A percentile compares a stretch with the other conserved stretches of the same genome.
These are phyloP conservation scores for Termitomyces sp. DNA, from an alignment of 768 basidiomycete genomes.

Conservation along the genomic window DNA sequence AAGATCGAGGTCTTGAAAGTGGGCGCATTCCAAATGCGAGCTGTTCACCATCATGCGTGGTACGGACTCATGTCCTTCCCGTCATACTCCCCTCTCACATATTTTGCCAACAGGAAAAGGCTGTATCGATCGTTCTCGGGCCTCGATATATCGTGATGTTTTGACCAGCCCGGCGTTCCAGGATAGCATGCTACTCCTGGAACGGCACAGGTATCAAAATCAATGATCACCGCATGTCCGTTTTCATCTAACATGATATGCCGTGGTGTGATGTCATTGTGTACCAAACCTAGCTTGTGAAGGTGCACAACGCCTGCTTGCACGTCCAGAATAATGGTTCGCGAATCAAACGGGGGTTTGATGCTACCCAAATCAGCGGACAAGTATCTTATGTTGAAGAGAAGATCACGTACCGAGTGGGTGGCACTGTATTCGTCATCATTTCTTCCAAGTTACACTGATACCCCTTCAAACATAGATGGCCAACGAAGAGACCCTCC, in stretches of 20 bases:
- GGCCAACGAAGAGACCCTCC: conserved; percentile 7
- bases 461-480: conserved; percentile 8
- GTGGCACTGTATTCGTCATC: conserved; percentile 1
- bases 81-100: conserved; percentile 5
- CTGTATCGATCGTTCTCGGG: conserved; percentile 4
- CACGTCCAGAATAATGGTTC: background rate
- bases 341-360: conserved; percentile 6
- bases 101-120: conserved; percentile 4
- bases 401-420: background rate
- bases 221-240: conserved; percentile 3
- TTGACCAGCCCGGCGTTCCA: conserved; percentile 6
- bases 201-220: conserved; percentile 5
- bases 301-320: conserved; percentile 4
- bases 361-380: background rate
- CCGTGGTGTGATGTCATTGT: conserved; percentile 5
- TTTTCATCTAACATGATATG: conserved; percentile 6
- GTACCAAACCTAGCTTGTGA: conserved; percentile 3
- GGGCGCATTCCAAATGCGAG: background rate
- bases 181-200: conserved; percentile 4
- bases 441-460: conserved; percentile 7
- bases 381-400: background rate
- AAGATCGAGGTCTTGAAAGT: background rate
- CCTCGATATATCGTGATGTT: conserved; percentile 2
- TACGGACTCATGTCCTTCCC: conserved; percentile 2
- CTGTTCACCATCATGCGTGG: background rate